A percentile compares a stretch with the other conserved stretches of the same genome.
Conservation (phyloP, 2,329 filamentous ascomycete genomes). For the Zasmidium cellare region DNA sequence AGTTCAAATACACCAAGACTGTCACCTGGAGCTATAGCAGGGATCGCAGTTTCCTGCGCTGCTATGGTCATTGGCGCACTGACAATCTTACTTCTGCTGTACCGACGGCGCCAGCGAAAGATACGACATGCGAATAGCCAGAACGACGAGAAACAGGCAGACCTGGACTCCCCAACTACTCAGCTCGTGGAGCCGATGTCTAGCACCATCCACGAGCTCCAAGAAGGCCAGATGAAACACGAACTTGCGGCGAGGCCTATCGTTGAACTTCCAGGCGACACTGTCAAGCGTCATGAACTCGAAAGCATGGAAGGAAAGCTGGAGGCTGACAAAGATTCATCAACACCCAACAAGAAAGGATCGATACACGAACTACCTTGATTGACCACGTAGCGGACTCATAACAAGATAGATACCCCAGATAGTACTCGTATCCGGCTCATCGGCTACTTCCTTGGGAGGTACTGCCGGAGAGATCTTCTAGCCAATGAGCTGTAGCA, state of each 20-base stretch:
- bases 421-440: background rate
- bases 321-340: background rate
- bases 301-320: background rate
- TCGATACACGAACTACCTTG: background rate
- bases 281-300: background rate
- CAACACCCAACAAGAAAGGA: too few species aligned
- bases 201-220: background rate
- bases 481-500: background rate
- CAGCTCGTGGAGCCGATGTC: background rate
- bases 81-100: background rate
- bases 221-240: background rate
- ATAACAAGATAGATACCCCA: background rate
- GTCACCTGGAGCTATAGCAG: background rate
- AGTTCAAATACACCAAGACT: too few species aligned
- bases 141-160: background rate
- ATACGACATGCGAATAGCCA: background rate
- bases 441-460: background rate
- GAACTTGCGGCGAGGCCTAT: conserved; percentile 3
- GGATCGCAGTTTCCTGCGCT: background rate
- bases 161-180: background rate
- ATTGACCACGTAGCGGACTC: too few species aligned
- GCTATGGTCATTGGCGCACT: background rate
- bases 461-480: background rate
- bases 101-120: background rate
- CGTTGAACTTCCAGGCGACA: background rate